A percentile compares a stretch with the other conserved stretches of the same genome.
Evolutionary conservation across 805 yeast genomes (phyloP).

Genomic region (Starmerella bombi): DNA sequence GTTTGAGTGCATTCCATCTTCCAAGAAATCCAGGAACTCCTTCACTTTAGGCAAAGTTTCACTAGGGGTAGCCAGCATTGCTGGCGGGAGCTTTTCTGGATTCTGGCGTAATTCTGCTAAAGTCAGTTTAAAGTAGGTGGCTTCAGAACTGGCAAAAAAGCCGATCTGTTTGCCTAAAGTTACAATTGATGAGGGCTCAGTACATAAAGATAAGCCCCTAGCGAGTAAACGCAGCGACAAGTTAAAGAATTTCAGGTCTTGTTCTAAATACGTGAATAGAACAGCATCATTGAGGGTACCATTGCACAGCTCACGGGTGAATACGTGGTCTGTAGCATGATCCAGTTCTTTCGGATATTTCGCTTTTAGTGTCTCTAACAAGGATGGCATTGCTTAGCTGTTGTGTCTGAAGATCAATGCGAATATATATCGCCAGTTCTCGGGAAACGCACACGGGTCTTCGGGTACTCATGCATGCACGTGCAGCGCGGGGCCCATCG

Average conservation of each 20-base stretch:
- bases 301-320: constrained; percentile 9
- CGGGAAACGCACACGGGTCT: too few species aligned
- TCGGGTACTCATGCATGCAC: too few species aligned
- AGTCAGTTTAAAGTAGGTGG: constrained; percentile 12
- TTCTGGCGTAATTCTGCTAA: constrained; percentile 1
- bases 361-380: not conserved
- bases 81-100: not conserved
- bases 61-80: not conserved
- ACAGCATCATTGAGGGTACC: constrained; percentile 9
- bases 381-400: not conserved
- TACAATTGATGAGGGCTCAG: constrained; percentile 2
- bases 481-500: too few species aligned
- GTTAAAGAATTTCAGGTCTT: constrained; percentile 15
- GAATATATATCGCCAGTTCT: too few species aligned
- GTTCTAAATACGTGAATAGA: constrained; percentile 8
- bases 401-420: too few species aligned
- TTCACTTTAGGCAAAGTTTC: constrained; percentile 2
- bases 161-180: constrained; percentile 12
- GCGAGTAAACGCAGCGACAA: constrained; percentile 4
- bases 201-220: constrained; percentile 10
- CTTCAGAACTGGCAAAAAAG: constrained; percentile 6
- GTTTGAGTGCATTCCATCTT: not conserved
- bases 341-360: not conserved
- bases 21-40: constrained; percentile 3
- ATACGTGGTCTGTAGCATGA: constrained; percentile 5